These are phyloP conservation scores for Rasamsonia emersonii DNA, from an alignment of 2,329 filamentous ascomycete species.

Conservation along the genomic window DNA sequence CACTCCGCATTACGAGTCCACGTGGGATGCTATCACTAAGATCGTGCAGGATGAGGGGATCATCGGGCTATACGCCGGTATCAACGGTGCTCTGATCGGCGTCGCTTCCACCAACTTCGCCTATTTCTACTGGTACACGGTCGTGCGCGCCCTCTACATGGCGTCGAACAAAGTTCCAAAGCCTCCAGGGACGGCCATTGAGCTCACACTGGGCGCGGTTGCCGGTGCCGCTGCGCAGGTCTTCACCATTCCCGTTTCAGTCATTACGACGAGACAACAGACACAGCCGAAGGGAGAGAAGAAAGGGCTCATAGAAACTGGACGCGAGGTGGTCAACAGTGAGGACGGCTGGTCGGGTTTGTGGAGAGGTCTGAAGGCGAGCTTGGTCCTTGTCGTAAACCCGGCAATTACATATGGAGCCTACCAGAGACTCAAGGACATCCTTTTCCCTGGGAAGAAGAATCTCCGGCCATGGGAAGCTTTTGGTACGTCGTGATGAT, in stretches of 20 bases:
- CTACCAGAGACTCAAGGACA: conserved; percentile 76
- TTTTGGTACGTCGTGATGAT: conserved; percentile 59
- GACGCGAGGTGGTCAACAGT: conserved; percentile 76
- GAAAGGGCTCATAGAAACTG: conserved; percentile 81
- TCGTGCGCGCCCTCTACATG: conserved; percentile 74
- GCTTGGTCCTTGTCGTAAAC: conserved; percentile 89
- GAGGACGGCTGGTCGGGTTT: conserved; percentile 84
- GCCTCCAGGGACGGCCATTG: conserved; percentile 67
- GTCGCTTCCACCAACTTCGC: conserved; percentile 98
- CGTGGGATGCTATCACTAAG: conserved; percentile 77
- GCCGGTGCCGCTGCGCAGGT: conserved; percentile 87
- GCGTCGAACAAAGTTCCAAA: conserved; percentile 48
- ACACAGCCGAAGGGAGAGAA: conserved; percentile 77
- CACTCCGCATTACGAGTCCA: conserved; percentile 72
- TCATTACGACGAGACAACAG: conserved; percentile 92
- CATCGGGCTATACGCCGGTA: conserved; percentile 76
- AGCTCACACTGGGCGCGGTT: conserved; percentile 75
- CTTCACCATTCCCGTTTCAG: conserved; percentile 92
- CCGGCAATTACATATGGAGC: conserved; percentile 96
- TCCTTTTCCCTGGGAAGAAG: conserved; percentile 67
- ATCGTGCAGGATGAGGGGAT: conserved; percentile 76
- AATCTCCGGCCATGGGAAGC: conserved; percentile 77
- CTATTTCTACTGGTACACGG: conserved; percentile 98
- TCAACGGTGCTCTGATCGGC: conserved; percentile 75
- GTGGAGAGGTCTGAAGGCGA: conserved; percentile 93